These are phyloP conservation scores for Apiospora arundinis DNA, from an alignment of 2,329 filamentous ascomycete genomes.

Conservation along the genomic window DNA sequence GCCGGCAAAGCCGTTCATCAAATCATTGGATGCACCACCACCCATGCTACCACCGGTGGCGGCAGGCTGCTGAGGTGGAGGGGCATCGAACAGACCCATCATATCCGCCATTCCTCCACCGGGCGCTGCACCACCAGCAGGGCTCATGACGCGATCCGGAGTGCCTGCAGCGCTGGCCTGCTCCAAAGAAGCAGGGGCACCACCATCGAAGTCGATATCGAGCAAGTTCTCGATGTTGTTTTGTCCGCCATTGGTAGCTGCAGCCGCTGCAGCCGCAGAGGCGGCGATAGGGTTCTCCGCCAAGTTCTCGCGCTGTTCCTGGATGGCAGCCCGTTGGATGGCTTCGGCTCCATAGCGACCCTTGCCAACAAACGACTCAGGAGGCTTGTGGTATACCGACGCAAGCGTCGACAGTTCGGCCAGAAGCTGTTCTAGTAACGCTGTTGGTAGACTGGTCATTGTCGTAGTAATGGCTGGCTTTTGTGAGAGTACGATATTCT, in stretches of 20 bases:
- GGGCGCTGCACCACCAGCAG: conserved; percentile 47
- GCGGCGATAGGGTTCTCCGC: conserved; percentile 94
- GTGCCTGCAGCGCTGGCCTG: conserved; percentile 61
- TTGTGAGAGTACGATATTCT: conserved; percentile 89
- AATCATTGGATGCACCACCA: conserved; percentile 76
- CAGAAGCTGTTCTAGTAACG: conserved; percentile 88
- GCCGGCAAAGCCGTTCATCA: conserved; percentile 87
- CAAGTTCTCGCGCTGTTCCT: conserved; percentile 91
- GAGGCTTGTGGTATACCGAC: conserved; percentile 97
- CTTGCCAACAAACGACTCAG: conserved; percentile 96
- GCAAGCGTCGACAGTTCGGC: conserved; percentile 91
- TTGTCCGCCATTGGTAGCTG: conserved; percentile 66
- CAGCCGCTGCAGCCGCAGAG: conserved; percentile 72
- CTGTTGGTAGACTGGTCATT: conserved; percentile 84
- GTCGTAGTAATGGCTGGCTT: conserved; percentile 95
- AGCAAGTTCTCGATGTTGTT: conserved; percentile 92
- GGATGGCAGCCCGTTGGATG: conserved; percentile 93
- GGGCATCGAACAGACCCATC: conserved; percentile 74
- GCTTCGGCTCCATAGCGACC: conserved; percentile 93
- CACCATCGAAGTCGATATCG: conserved; percentile 95
- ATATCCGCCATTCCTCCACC: conserved; percentile 65
- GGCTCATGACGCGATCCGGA: conserved; percentile 72
- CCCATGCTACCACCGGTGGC: conserved; percentile 44
- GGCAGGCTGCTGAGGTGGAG: conserved; percentile 55
- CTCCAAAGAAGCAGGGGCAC: conserved; percentile 86